phyloP scores from a whole-genome alignment of 192 early-diverging fungal species.

The Backusella macrospora region DNA sequence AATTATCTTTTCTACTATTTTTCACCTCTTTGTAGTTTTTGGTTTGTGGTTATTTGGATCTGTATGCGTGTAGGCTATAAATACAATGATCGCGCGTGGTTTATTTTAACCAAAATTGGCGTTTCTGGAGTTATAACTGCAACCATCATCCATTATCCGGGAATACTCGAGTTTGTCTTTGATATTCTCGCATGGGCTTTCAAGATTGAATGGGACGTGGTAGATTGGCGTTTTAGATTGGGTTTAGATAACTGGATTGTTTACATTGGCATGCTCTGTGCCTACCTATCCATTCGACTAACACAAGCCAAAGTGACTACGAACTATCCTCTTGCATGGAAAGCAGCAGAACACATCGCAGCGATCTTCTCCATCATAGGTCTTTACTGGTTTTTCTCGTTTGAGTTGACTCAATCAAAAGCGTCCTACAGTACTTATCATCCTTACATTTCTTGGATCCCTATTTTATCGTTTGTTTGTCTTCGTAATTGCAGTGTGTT shows the following conservation, averaged over 20 bases:
- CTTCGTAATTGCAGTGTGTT: constrained; percentile 64
- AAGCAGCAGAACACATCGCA: constrained; percentile 36
- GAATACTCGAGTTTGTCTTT: constrained; percentile 49
- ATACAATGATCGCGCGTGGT: constrained; percentile 50
- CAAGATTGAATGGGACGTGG: constrained; percentile 60
- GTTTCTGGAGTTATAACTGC: constrained; percentile 43
- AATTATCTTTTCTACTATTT: constrained; percentile 82
- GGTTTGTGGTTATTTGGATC: constrained; percentile 67
- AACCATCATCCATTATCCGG: constrained; percentile 42
- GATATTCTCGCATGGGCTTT: constrained; percentile 43
- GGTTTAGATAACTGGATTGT: constrained; percentile 69
- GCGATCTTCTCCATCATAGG: constrained; percentile 42
- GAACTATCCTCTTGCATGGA: constrained; percentile 44
- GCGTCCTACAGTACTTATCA: constrained; percentile 67
- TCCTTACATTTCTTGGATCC: constrained; percentile 65
- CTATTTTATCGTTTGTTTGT: constrained; percentile 63
- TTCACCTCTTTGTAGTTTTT: constrained; percentile 72
- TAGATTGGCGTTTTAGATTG: constrained; percentile 75
- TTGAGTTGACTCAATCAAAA: constrained; percentile 57
- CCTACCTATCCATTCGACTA: constrained; percentile 49
- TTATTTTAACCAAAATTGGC: constrained; percentile 58
- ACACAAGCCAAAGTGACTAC: constrained; percentile 38
- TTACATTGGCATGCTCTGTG: constrained; percentile 68
- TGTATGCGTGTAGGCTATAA: constrained; percentile 61
- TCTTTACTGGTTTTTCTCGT: constrained; percentile 57